Evolutionary conservation across 805 yeast species (phyloP).

Genomic region (Clavispora carvajalis): DNA sequence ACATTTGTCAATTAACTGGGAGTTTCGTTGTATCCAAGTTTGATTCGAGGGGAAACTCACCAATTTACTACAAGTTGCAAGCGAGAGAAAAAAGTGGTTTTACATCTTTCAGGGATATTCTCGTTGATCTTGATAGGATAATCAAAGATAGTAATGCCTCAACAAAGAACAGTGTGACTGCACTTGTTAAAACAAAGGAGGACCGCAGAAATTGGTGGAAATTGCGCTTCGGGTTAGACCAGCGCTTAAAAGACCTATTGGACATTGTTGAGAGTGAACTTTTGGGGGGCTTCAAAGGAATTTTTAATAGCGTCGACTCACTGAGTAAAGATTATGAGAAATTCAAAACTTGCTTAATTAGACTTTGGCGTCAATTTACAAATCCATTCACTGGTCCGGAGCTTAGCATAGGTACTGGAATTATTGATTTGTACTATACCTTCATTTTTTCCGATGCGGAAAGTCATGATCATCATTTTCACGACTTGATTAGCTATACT

Average conservation of each 20-base stretch:
- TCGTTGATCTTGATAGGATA: constrained; percentile 31
- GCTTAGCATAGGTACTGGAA: constrained; percentile 12
- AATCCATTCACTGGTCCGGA: not conserved
- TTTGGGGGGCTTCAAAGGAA: constrained; percentile 72
- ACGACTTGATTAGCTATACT: constrained; percentile 7
- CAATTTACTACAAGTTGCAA: constrained; percentile 55
- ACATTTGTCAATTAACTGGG: constrained; percentile 52
- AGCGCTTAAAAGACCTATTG: constrained; percentile 48
- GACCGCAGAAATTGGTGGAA: constrained; percentile 79
- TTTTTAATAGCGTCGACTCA: constrained; percentile 41
- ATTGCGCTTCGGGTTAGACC: constrained; percentile 57
- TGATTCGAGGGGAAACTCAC: constrained; percentile 21
- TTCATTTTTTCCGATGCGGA: constrained; percentile 3
- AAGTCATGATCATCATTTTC: constrained; percentile 3
- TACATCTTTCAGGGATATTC: constrained; percentile 42
- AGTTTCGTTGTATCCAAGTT: constrained; percentile 51
- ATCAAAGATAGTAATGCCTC: constrained; percentile 58
- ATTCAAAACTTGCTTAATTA: constrained; percentile 17
- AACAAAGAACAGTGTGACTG: constrained; percentile 50
- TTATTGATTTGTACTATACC: constrained; percentile 18
- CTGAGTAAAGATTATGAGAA: constrained; percentile 15
- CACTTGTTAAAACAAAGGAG: constrained; percentile 47
- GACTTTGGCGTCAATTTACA: constrained; percentile 8
- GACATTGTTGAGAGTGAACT: constrained; percentile 55
- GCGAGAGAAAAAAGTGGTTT: constrained; percentile 39